phyloP scores from a whole-genome alignment of 768 basidiomycete genomes.

The Scleroderma citrinum region DNA sequence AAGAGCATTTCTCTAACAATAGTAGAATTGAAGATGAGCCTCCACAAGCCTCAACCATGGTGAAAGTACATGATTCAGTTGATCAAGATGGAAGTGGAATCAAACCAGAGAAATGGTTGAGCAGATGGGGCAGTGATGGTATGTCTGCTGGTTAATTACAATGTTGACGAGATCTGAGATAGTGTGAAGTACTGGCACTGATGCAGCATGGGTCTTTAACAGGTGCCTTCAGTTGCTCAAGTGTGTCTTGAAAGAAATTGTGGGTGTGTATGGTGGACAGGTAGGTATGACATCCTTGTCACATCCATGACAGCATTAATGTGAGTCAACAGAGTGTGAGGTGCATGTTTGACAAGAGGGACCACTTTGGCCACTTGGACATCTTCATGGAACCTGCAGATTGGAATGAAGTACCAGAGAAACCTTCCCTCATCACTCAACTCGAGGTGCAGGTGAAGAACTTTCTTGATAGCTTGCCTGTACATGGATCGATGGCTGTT shows the following conservation, averaged over 20 bases:
- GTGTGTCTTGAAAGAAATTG: constrained; percentile 50
- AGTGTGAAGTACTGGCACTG: constrained; percentile 12
- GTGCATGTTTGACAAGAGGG: constrained; percentile 56
- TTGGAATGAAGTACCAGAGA: constrained; percentile 33
- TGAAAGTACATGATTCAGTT: too few relatives aligned
- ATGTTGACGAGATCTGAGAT: background rate
- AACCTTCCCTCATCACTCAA: constrained; percentile 45
- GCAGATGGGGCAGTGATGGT: constrained; percentile 23
- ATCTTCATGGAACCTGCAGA: constrained; percentile 64
- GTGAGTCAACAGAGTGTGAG: constrained; percentile 40
- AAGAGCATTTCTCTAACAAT: background rate
- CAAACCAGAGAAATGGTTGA: constrained; percentile 5
- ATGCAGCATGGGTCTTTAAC: constrained; percentile 68
- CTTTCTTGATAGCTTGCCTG: constrained; percentile 36
- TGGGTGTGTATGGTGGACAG: constrained; percentile 56
- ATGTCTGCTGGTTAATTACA: background rate
- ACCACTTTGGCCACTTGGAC: constrained; percentile 38
- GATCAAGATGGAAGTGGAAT: constrained; percentile 8
- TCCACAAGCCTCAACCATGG: background rate
- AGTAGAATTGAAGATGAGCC: background rate
- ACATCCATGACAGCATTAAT: background rate
- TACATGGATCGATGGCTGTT: constrained; percentile 34
- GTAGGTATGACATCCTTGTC: constrained; percentile 39
- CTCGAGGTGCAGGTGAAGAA: constrained; percentile 46
- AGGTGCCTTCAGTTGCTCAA: constrained; percentile 72